Conservation (phyloP, 2,329 filamentous ascomycete genomes). For the Alternaria triticimaculans region DNA sequence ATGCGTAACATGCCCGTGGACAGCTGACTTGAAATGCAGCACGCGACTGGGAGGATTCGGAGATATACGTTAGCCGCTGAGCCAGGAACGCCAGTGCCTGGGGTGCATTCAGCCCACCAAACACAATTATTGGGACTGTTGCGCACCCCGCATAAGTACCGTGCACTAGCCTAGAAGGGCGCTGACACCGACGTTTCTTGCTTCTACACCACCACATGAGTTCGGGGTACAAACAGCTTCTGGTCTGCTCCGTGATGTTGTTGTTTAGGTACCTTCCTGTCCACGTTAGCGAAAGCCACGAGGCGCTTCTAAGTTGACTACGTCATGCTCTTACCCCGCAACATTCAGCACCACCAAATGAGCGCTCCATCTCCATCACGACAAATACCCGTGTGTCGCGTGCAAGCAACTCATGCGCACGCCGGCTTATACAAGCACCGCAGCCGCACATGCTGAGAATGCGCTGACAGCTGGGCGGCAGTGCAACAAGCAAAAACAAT, state of each 20-base stretch:
- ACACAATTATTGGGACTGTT: slow-evolving; percentile 17
- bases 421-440: background rate
- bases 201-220: background rate
- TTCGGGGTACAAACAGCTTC: background rate
- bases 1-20: slow-evolving; percentile 19
- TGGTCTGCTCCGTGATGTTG: background rate
- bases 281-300: background rate
- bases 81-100: background rate
- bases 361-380: background rate
- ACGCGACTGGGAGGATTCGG: background rate
- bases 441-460: background rate
- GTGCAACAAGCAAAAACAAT: background rate
- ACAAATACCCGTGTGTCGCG: background rate
- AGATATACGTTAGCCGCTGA: background rate
- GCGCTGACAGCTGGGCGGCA: background rate
- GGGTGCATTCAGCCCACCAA: slow-evolving; percentile 14
- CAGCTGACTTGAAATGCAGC: slow-evolving; percentile 16
- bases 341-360: background rate
- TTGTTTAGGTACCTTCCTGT: background rate
- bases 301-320: background rate
- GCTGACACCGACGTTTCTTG: slow-evolving; percentile 13
- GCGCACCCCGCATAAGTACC: slow-evolving; percentile 19
- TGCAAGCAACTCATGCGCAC: background rate
- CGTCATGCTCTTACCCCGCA: slow-evolving; percentile 9
- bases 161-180: slow-evolving; percentile 8